A percentile compares a stretch with the other conserved stretches of the same genome.
These are phyloP conservation scores for Arthrobotrys pseudoclavata DNA, from an alignment of 2,329 filamentous ascomycete species.

Conservation along the genomic window DNA sequence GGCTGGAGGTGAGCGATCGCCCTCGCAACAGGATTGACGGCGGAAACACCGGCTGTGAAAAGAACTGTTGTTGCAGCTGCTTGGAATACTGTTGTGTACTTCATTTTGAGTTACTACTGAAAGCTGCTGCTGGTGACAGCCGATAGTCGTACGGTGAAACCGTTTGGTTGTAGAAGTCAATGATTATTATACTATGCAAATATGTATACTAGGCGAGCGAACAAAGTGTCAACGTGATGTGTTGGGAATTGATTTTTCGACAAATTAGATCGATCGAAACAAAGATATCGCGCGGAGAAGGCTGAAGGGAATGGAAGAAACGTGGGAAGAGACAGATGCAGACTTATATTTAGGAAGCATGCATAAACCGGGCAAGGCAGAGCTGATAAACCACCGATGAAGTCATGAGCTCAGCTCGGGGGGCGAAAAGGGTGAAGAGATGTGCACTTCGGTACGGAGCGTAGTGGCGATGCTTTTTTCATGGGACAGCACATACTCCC, in stretches of 20 bases:
- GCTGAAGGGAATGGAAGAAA: constrained; percentile 30
- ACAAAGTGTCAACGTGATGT: constrained; percentile 15
- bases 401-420: neutral
- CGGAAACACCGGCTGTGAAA: constrained; percentile 35
- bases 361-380: constrained; percentile 13
- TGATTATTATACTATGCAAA: neutral
- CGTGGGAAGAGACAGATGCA: constrained; percentile 3
- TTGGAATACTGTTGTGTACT: constrained; percentile 20
- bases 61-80: constrained; percentile 38
- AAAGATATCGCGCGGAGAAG: constrained; percentile 11
- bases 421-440: constrained; percentile 9
- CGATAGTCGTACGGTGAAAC: constrained; percentile 23
- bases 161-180: neutral
- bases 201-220: neutral
- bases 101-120: constrained; percentile 31
- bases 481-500: constrained; percentile 1
- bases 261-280: neutral
- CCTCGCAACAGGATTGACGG: constrained; percentile 23
- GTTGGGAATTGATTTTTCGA: constrained; percentile 19
- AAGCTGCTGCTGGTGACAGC: constrained; percentile 3
- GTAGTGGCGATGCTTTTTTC: constrained; percentile 31
- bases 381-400: constrained; percentile 31
- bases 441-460: neutral
- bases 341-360: constrained; percentile 9
- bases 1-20: constrained; percentile 33